phyloP scores from a whole-genome alignment of 1,284 basidiomycete genomes.

The Ganoderma leucocontextum region DNA sequence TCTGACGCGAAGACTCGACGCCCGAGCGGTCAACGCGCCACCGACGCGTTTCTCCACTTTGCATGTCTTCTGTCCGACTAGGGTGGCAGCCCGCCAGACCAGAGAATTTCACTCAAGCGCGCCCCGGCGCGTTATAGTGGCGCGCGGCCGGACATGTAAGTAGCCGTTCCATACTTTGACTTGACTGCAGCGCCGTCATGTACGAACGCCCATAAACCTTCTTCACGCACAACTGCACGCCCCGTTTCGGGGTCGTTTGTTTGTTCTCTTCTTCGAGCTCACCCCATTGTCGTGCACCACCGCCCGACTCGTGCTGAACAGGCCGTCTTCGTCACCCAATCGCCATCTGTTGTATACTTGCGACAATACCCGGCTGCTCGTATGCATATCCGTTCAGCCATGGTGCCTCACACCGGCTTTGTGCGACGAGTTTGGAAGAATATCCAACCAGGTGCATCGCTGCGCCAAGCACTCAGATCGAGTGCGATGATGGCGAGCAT shows the following conservation, averaged over 20 bases:
- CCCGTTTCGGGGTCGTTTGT: slow-evolving; percentile 2
- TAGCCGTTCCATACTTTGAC: background rate
- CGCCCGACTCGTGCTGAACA: background rate
- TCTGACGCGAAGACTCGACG: background rate
- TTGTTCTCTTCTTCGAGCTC: slow-evolving; percentile 4
- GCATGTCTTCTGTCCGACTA: background rate
- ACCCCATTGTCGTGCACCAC: background rate
- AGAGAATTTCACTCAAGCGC: background rate
- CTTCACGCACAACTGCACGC: background rate
- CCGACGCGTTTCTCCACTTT: background rate
- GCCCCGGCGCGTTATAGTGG: background rate
- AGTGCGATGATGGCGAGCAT: background rate
- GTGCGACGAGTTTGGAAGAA: background rate
- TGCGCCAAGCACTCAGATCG: background rate
- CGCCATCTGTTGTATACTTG: background rate
- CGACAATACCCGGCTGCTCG: background rate
- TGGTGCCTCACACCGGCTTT: background rate
- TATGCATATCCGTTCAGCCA: background rate
- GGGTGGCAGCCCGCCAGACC: background rate
- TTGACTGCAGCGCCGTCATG: background rate
- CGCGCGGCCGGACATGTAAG: background rate
- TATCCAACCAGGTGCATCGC: background rate
- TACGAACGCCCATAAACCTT: background rate
- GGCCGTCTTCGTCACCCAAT: background rate
- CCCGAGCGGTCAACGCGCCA: background rate